Base-by-base conservation (phyloP, 371 early-diverging fungal genomes). In the Dinochytrium kinnereticum region DNA sequence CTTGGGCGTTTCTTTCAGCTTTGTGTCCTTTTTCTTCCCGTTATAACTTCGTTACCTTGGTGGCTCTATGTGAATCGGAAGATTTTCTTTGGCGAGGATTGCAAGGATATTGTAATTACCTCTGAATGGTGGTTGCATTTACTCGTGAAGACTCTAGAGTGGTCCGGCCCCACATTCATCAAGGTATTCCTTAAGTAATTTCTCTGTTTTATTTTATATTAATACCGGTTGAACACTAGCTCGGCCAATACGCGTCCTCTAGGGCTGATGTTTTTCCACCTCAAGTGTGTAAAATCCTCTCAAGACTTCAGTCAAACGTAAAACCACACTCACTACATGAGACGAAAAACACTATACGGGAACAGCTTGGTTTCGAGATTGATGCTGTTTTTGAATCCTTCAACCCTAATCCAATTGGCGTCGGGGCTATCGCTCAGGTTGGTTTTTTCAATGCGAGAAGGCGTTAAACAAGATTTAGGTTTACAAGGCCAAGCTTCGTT, bases 381-480 rank as follows among this genome's bases (percentile, higher is more conserved):
- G 90, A 91, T 30, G 88, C 91, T 30, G 79, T 95, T 5, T 96
- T 98, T 83, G 89, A 89, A 34, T 83, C 83, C 37, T 90, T 96
- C 69, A 90, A 93, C 26, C 82, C 85, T 36, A 80, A 75, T 0
- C 96, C 96, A 0, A 84, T 97, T 2, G 99, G 99, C 0, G 93
- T 94, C 10, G 98, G 99, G 0, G 96, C 97, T 2, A 95, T 99
- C 76, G 96, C 98, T 0, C 98, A 98, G 83, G 98, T 97, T 37
- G 51, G 71, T 24, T 44, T 44, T 44, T 21, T 44, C 89, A 91
- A 73, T 79, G 73, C 65, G 51, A 30, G 59, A 28, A 15, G 67
- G 2, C 24, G 26, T 26, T 5, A 24, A 28, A 5, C 68, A 38
- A 59, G 40, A 69, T 36, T 34, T 31, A 76, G 77, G 82, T 81